Base-by-base conservation (phyloP, 371 early-diverging fungal species). In the Sporodiniella umbellata region DNA sequence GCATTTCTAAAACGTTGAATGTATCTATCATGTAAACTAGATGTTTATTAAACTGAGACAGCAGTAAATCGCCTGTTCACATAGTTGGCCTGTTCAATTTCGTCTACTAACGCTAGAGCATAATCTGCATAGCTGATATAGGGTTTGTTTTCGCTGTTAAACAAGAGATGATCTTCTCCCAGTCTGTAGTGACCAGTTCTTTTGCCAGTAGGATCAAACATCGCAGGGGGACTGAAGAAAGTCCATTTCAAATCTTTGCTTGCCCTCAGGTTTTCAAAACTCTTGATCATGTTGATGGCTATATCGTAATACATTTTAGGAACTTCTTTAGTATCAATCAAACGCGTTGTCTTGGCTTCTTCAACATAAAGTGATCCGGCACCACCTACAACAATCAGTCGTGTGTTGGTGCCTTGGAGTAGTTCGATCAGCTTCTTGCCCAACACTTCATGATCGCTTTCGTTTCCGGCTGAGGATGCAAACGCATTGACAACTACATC, bases 71-170 rank as follows among this genome's bases (percentile, higher is more conserved):
- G 26, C 15, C 18, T 18, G 19, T 45, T 45, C 11, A 31, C 19
- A 31, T 45, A 31, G 1, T 45, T 45, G 19, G 45, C n/a, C 12
- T 15, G 31, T 18, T 45, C 45, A 45, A 45, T 31, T 19, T 45
- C 45, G 19, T 45, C 45, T 7, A 45, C 45, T 17, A 45, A 18
- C 4, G 45, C 45, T 30, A 45, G 26, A 10, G 45, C 45, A 25
- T 45, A 45, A 15, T 45, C 45, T n/a, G 45, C 45, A 31, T 45
- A 45, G 4, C 26, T 25, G 26, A 45, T 45, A 30, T 45, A 45
- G 6, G 30, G 25, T 18, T 45, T 21, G 17, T 45, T 45, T 31
- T 45, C 19, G 45, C 31, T 45, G 19, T 45, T 45, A 17, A 45
- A 24, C 2, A 45, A 18, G 3, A 45, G 19, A 15, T 45, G 26